phyloP scores from a whole-genome alignment of 352 stramenopile genomes.

The Plasmopara muralis region DNA sequence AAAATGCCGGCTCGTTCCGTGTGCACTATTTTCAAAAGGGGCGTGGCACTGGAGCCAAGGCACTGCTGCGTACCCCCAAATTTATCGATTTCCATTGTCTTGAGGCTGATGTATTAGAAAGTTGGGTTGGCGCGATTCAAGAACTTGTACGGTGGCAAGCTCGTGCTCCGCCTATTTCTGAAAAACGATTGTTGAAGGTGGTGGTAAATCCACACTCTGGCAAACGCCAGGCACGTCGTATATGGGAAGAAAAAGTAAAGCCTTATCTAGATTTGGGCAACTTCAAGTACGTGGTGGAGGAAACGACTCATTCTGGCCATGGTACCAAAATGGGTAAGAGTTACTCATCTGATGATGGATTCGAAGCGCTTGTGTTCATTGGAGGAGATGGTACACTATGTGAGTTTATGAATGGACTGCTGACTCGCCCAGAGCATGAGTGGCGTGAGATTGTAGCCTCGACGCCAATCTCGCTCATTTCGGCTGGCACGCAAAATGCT shows the following conservation, averaged over 20 bases:
- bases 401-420: conserved; percentile 79
- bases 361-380: conserved; percentile 76
- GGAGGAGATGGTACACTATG: conserved; percentile 69
- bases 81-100: conserved; percentile 44
- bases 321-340: conserved; percentile 68
- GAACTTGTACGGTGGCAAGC: conserved; percentile 80
- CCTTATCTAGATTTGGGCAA: conserved; percentile 73
- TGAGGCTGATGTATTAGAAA: conserved; percentile 33
- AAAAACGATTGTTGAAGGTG: conserved; percentile 73
- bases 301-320: conserved; percentile 67
- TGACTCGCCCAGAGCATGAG: conserved; percentile 64
- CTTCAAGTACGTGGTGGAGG: conserved; percentile 68
- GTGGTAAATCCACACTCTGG: conserved; percentile 80
- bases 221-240: conserved; percentile 49
- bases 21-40: conserved; percentile 78
- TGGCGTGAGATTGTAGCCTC: conserved; percentile 77
- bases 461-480: conserved; percentile 76
- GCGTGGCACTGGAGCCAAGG: conserved; percentile 47
- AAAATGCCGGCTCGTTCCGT: conserved; percentile 39
- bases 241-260: conserved; percentile 70
- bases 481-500: conserved; percentile 75
- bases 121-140: conserved; percentile 63
- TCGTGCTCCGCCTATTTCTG: conserved; percentile 50
- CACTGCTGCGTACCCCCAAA: conserved; percentile 43
- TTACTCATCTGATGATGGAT: conserved; percentile 68